Evolutionary conservation across 768 basidiomycete species (phyloP), one percentile per base, ranked within the genome.

Genomic region (Megacollybia marginata): DNA sequence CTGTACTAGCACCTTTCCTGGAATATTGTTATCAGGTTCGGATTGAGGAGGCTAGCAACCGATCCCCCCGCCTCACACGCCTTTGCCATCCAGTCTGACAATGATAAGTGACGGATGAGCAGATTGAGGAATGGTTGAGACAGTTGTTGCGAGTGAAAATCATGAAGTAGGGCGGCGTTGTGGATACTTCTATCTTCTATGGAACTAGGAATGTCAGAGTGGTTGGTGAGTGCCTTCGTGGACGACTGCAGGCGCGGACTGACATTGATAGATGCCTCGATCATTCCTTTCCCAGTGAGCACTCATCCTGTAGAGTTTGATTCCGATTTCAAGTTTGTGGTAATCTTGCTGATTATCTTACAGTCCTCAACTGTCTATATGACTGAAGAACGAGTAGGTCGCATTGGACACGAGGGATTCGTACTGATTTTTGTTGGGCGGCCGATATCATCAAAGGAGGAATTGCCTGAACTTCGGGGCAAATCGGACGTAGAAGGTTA

Each of bases 101-200:
- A 36, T 36, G 35, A 36, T 36, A n/a, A 36, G n/a, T n/a, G n/a
- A n/a, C n/a, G n/a, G n/a, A n/a, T n/a, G n/a, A n/a, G n/a, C n/a
- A n/a, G n/a, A n/a, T 36, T 34, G 57, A 58, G 33, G 56, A 44
- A 13, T 67, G 63, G 55, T 54, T 66, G 19, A 60, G 57, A 42
- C 50, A 10, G 57, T 60, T 2, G 62, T 59, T 9, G 55, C 56
- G 10, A 67, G 62, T 40, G 65, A 65, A 46, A 64, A 65, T 36
- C 67, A 70, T 49, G 64, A 63, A 19, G 59, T 49, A 66, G 33
- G 73, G 72, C 2, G 69, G 70, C 1, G 68, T 69, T 11, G 70
- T 71, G 2, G 66, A 69, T 49, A 55, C 63, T 9, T 42, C 56
- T n/a, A 62, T 49, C 49, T 62, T 71, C 2, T 69, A 71, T 55